phyloP scores from a whole-genome alignment of 768 basidiomycete genomes.

The Podaxis sp. region DNA sequence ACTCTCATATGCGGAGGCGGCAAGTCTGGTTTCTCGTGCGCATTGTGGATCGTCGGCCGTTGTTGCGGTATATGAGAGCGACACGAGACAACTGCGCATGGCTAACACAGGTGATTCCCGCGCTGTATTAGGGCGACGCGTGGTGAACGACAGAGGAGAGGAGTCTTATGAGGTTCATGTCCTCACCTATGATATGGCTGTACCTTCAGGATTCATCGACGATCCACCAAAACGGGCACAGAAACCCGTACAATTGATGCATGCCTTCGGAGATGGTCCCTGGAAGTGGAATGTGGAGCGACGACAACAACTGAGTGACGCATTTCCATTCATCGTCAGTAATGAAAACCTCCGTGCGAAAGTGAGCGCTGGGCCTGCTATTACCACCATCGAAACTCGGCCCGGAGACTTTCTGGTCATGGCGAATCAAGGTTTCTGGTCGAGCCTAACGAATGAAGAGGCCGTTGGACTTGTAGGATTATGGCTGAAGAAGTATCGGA shows the following conservation, averaged over 20 bases:
- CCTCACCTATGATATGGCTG: slow-evolving; percentile 42
- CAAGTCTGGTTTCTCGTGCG: slow-evolving; percentile 31
- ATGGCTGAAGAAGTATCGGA: slow-evolving; percentile 26
- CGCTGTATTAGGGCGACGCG: slow-evolving; percentile 46
- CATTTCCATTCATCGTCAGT: slow-evolving; percentile 24
- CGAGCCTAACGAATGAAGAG: slow-evolving; percentile 52
- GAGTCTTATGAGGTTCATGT: slow-evolving; percentile 38
- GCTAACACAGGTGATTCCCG: slow-evolving; percentile 49
- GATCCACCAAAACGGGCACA: not conserved
- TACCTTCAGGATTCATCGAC: slow-evolving; percentile 7
- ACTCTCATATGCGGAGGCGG: slow-evolving; percentile 27
- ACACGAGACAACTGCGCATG: slow-evolving; percentile 37
- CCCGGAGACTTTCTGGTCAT: slow-evolving; percentile 58
- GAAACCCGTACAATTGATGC: slow-evolving; percentile 11
- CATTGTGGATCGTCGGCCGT: slow-evolving; percentile 44
- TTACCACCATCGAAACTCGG: slow-evolving; percentile 40
- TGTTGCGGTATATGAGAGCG: slow-evolving; percentile 43
- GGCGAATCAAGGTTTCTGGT: slow-evolving; percentile 57
- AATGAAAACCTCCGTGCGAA: not conserved
- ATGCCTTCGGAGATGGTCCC: slow-evolving; percentile 46
- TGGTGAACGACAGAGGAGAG: slow-evolving; percentile 22
- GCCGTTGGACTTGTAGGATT: slow-evolving; percentile 42
- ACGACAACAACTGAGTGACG: slow-evolving; percentile 32
- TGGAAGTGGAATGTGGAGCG: slow-evolving; percentile 44
- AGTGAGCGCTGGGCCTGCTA: slow-evolving; percentile 44